phyloP scores from a whole-genome alignment of 225 moss, liverwort and hornwort genomes.

The Marchantia paleacea region DNA sequence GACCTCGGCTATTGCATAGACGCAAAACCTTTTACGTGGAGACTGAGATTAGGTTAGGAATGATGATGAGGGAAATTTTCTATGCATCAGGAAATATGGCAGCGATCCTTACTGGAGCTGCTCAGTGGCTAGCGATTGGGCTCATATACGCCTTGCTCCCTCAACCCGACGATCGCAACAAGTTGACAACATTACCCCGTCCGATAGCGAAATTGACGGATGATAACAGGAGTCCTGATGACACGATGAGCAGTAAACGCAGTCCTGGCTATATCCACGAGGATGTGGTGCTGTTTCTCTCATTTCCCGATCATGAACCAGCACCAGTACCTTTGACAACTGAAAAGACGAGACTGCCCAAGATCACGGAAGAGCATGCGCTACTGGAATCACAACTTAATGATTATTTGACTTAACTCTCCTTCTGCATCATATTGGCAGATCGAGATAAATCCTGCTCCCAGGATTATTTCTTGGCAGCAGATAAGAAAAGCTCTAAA shows the following conservation, averaged over 20 bases:
- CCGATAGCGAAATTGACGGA: conserved; percentile 1
- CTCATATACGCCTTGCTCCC: conserved; percentile 22
- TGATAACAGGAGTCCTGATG: not conserved
- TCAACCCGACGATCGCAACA: conserved; percentile 6
- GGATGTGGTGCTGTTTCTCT: conserved; percentile 1
- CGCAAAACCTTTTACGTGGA: too few species aligned
- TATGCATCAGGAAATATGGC: not conserved
- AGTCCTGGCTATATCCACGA: not conserved
- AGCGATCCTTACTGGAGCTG: conserved; percentile 5
- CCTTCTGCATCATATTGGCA: not conserved
- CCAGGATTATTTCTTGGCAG: not conserved
- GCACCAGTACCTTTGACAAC: not conserved
- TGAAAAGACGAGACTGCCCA: not conserved
- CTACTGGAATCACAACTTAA: not conserved
- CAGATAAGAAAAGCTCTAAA: not conserved
- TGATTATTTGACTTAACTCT: not conserved
- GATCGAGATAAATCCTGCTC: not conserved
- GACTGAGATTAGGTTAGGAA: too few species aligned
- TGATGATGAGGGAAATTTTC: not conserved
- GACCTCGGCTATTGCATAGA: too few species aligned
- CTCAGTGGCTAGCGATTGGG: conserved; percentile 13
- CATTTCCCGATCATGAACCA: not conserved
- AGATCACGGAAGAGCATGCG: not conserved
- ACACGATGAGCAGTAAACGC: not conserved
- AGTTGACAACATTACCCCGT: not conserved